phyloP scores from a whole-genome alignment of 768 basidiomycete genomes.

The Agrocybe praecox region DNA sequence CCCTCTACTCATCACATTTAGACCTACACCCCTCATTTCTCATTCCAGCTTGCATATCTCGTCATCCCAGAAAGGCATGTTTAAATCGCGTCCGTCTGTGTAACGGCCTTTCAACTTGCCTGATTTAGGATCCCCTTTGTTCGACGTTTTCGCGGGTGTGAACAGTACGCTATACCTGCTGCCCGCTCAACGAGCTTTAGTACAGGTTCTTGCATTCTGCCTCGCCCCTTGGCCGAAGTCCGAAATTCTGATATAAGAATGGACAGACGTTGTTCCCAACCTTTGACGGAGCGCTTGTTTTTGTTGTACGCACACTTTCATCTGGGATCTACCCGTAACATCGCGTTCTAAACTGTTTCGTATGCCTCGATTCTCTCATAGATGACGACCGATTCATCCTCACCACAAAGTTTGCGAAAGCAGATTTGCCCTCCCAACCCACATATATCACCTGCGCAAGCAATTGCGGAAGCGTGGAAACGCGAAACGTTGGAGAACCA shows the following conservation, averaged over 20 bases:
- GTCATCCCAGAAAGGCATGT: slow-evolving; percentile 45
- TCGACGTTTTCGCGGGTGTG: slow-evolving; percentile 37
- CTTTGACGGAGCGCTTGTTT: slow-evolving; percentile 34
- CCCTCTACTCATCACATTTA: slow-evolving; percentile 14
- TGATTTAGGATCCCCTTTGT: slow-evolving; percentile 54
- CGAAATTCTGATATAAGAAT: slow-evolving; percentile 48
- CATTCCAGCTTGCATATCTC: slow-evolving; percentile 25
- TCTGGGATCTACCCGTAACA: slow-evolving; percentile 15
- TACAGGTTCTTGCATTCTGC: slow-evolving; percentile 38
- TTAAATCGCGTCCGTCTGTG: slow-evolving; percentile 36
- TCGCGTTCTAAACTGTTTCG: slow-evolving; percentile 26
- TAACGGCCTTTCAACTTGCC: slow-evolving; percentile 51
- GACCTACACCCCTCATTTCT: slow-evolving; percentile 7
- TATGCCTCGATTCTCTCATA: slow-evolving; percentile 33
- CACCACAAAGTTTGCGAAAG: slow-evolving; percentile 35
- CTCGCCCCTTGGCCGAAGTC: slow-evolving; percentile 39
- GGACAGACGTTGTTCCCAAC: slow-evolving; percentile 34
- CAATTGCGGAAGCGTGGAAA: slow-evolving; percentile 73
- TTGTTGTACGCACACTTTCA: slow-evolving; percentile 37
- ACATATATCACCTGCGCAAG: slow-evolving; percentile 53
- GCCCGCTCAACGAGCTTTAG: slow-evolving; percentile 38
- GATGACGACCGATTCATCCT: slow-evolving; percentile 48
- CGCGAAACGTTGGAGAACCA: slow-evolving; percentile 60
- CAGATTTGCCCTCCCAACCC: slow-evolving; percentile 30
- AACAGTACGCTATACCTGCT: slow-evolving; percentile 37